A percentile compares a stretch with the other conserved stretches of the same genome.
Conservation (phyloP, 805 yeast genomes). For the Pichia nakasei region DNA sequence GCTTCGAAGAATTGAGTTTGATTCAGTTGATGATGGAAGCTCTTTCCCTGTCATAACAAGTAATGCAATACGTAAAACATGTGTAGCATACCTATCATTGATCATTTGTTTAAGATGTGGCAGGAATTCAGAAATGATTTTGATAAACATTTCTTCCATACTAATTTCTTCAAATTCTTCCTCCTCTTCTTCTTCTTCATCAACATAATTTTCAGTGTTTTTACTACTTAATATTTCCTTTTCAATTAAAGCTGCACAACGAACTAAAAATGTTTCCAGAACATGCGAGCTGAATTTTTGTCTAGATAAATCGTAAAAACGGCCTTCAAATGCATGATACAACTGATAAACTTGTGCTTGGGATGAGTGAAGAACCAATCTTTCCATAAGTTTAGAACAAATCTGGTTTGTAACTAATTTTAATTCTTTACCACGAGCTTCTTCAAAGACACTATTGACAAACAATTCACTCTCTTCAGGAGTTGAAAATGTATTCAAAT, state of each 20-base stretch:
- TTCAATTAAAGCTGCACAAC: slow-evolving; percentile 67
- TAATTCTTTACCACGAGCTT: slow-evolving; percentile 80
- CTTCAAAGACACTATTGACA: slow-evolving; percentile 71
- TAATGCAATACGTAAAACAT: slow-evolving; percentile 66
- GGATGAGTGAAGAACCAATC: slow-evolving; percentile 62
- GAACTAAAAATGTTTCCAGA: slow-evolving; percentile 71
- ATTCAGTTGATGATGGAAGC: slow-evolving; percentile 61
- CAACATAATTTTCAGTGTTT: slow-evolving; percentile 31
- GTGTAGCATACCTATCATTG: slow-evolving; percentile 78
- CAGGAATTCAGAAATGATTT: slow-evolving; percentile 57
- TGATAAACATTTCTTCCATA: slow-evolving; percentile 58
- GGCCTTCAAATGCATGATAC: slow-evolving; percentile 62
- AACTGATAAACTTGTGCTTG: slow-evolving; percentile 57
- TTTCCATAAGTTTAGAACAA: slow-evolving; percentile 86
- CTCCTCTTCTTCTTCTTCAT: slow-evolving; percentile 25
- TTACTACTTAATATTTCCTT: slow-evolving; percentile 49
- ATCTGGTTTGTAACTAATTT: slow-evolving; percentile 91
- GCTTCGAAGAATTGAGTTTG: slow-evolving; percentile 69
- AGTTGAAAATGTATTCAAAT: slow-evolving; percentile 66
- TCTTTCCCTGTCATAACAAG: slow-evolving; percentile 69
- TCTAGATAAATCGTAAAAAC: slow-evolving; percentile 64
- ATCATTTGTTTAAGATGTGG: slow-evolving; percentile 54
- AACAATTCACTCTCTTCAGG: slow-evolving; percentile 69
- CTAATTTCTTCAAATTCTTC: slow-evolving; percentile 34
- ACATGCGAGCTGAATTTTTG: slow-evolving; percentile 95